Evolutionary conservation across 306 rosid genomes (phyloP), one percentile per base, ranked within the genome.

Genomic region (Cajanus cajan): DNA sequence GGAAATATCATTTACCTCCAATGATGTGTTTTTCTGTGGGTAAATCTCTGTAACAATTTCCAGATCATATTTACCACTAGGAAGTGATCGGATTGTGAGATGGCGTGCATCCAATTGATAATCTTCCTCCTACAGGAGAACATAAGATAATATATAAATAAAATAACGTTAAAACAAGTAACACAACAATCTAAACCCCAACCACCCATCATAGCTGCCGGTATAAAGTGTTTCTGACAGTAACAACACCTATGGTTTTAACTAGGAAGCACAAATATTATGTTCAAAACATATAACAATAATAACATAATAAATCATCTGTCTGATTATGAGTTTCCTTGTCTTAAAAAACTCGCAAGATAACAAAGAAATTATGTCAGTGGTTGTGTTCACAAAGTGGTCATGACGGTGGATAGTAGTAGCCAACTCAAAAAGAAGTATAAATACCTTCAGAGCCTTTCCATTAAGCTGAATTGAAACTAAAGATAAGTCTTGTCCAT

Each of bases 11-110:
- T 47, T 81, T 77, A 92, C 98, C 97, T 95, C 98, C 50, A 95
- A 78, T 70, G 98, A 95, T 71, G 99, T 95, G 84, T 95, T 95
- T 71, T 89, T 90, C 85, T 90, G 94, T 33, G 99, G 99, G 39
- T 28, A 71, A 68, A 83, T 90, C 91, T 95, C 94, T 0, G 87
- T 95, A 63, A 82, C 86, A 61, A 95, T 91, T 83, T 95, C 97
- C 82, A 95, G 86, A 80, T 85, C 86, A 80, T 90, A 95, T 73
- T 85, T 58, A 71, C 94, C 86, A 72, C 85, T 66, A 37, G 99
- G 99, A 55, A 89, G 94, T 41, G 98, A 91, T 36, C 0, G 77
- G 71, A 95, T 85, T 44, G 84, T 93, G 80, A 95, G 86, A 86
- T 89, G 94, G 71, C 97, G 90, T 8, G 88, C 82, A 78, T 88